phyloP scores from a whole-genome alignment of 1,284 basidiomycete genomes.

The Schizophyllum commune region DNA sequence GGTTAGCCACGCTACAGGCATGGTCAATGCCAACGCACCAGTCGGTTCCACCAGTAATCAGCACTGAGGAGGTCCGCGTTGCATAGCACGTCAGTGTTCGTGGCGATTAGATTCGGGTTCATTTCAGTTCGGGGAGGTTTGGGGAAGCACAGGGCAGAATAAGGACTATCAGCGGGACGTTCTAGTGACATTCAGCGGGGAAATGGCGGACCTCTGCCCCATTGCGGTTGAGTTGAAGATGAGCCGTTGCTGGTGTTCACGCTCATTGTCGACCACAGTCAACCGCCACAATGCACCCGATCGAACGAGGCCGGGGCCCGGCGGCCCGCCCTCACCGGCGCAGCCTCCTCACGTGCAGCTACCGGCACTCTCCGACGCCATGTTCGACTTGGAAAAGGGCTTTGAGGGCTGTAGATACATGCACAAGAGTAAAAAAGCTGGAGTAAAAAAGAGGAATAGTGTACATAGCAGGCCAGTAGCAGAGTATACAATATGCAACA shows the following conservation, averaged over 20 bases:
- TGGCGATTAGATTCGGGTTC: not conserved
- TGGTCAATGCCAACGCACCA: not conserved
- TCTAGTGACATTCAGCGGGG: constrained; percentile 9
- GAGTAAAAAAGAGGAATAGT: no score
- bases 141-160: not conserved
- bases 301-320: not conserved
- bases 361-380: no score
- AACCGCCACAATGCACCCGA: not conserved
- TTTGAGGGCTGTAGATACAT: no score
- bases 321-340: no score
- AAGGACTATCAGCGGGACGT: constrained; percentile 4
- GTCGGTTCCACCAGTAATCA: not conserved
- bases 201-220: constrained; percentile 5
- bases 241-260: not conserved
- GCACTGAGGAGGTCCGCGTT: not conserved
- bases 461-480: no score
- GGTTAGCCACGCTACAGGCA: not conserved
- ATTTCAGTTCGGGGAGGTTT: not conserved
- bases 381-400: no score
- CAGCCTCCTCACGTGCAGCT: no score
- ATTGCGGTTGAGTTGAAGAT: not conserved
- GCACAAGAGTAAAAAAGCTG: no score
- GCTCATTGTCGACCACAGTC: not conserved
- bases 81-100: not conserved
- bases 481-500: no score